Evolutionary conservation across 805 yeast species (phyloP), one percentile per base, ranked within the genome.

Genomic region (Hyphopichia homilentoma): DNA sequence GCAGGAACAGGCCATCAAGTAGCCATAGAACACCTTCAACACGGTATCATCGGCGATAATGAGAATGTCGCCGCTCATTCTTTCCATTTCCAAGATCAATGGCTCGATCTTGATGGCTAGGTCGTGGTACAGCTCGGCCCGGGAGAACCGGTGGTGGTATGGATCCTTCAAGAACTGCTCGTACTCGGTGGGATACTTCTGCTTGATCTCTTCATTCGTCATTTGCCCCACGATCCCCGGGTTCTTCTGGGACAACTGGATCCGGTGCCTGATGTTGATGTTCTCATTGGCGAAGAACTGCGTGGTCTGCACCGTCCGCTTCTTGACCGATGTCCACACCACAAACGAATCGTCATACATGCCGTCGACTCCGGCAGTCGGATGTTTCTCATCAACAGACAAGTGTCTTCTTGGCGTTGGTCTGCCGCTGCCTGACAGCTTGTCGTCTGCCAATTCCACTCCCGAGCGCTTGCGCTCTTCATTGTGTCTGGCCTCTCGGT

Each of bases 61-160:
- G 44, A 93, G 65, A 11, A 93, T 74, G 53, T 88, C 96, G 14
- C 87, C 85, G 33, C 85, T 75, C 75, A 84, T 81, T 45, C 97
- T 75, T 57, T 93, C 99, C 79, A 93, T 81, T 57, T 93, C 97
- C 54, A 93, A 70, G 39, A 93, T 77, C 34, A 93, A 68, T 0
- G 97, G 96, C 59, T 93, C 98, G 62, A 93, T 75, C 47, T 96
- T 79, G 22, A 93, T 82, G 0, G 98, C 97, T 36, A 93, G 70
- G 58, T 93, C 99, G 59, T 93, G 98, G 53, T 88, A 93, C 31
- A 94, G 84, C 61, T 93, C 99, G 0, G 95, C 87, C 30, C 97
- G 71, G 2, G 96, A 85, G 53, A 76, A 93, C 38, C 98, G 70
- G 53, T 83, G 90, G 59, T 93, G 97, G 52, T 93, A 93, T 2